Base-by-base conservation (phyloP, 1,139 yeast genomes). In the Torulaspora globosa region DNA sequence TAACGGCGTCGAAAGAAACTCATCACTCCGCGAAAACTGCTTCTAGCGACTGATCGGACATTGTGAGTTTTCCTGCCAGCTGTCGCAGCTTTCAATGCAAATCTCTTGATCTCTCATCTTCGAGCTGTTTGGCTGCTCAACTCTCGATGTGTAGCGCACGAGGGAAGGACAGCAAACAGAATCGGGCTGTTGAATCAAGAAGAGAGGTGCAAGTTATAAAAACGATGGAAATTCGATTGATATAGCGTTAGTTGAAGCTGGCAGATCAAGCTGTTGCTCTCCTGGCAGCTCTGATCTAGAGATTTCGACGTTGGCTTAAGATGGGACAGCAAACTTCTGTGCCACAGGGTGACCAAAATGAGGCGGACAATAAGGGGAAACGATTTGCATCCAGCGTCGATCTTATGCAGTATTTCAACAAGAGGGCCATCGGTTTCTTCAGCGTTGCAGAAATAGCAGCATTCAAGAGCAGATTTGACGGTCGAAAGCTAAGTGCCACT, bases 401-500 rank as follows among this genome's bases (percentile, higher is more conserved):
- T 9, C 28, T 52, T 10, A 18, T 46, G 26, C 28, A 36, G 18
- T 44, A 39, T 34, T 56, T 50, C 28, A 44, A 54, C 26, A 37
- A 47, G 16, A 56, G 44, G 37, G 59, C 57, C 1, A 16, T 54
- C 10, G 42, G 44, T 11, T 49, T 51, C 18, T 54, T 60, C 40
- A 53, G 57, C 10, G 39, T 49, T 1, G 43, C 58, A 6, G 67
- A 62, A 46, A 29, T 58, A 16, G 39, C 56, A 2, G 49, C 62
- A 6, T 60, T 56, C 36, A 52, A 49, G 43, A 34, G 43, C 12
- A 57, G 55, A 30, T 43, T 65, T 2, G 51, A 55, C 6, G 69
- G 63, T 29, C 57, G 62, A 44, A 61, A 57, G 29, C 55, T 55
- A 31, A 62, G 59, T 43, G 56, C 61, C 43, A 36, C 54, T 36